A percentile compares a stretch with the other conserved stretches of the same genome.
Conservation (phyloP, 768 basidiomycete species). For the Suillus americanus region DNA sequence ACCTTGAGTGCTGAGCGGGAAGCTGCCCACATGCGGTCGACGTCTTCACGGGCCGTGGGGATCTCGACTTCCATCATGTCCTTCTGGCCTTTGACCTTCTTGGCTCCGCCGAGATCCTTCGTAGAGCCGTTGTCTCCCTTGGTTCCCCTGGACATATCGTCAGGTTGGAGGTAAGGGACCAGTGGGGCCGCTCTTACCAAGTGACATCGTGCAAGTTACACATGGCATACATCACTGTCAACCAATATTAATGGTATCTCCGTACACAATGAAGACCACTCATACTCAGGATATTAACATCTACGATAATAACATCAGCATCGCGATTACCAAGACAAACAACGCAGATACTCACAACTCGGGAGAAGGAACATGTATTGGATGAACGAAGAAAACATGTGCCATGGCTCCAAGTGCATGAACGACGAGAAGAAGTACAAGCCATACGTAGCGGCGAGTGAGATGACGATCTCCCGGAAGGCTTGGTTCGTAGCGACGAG, state of each 20-base stretch:
- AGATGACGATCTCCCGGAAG: conserved; percentile 83
- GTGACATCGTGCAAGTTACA: conserved; percentile 90
- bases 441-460: conserved; percentile 73
- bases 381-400: conserved; percentile 91
- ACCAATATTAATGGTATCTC: not conserved
- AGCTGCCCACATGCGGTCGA: conserved; percentile 84
- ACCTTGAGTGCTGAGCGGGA: conserved; percentile 67
- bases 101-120: conserved; percentile 89
- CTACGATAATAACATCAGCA: conserved; percentile 30
- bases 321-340: not conserved
- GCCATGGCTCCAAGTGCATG: conserved; percentile 94
- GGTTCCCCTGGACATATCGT: conserved; percentile 61
- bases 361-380: conserved; percentile 93
- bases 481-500: conserved; percentile 65
- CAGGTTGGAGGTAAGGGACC: not conserved
- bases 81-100: conserved; percentile 83
- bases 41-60: conserved; percentile 80
- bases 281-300: conserved; percentile 79
- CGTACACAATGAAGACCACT: not conserved
- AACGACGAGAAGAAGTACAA: conserved; percentile 85
- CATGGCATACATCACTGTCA: conserved; percentile 86
- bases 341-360: conserved; percentile 45
- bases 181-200: conserved; percentile 38
- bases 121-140: conserved; percentile 88
- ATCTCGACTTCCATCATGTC: conserved; percentile 86